Evolutionary conservation across 345 rosid genomes (phyloP), one percentile per base, ranked within the genome.

Genomic region (Aquilaria yunnanensis): DNA sequence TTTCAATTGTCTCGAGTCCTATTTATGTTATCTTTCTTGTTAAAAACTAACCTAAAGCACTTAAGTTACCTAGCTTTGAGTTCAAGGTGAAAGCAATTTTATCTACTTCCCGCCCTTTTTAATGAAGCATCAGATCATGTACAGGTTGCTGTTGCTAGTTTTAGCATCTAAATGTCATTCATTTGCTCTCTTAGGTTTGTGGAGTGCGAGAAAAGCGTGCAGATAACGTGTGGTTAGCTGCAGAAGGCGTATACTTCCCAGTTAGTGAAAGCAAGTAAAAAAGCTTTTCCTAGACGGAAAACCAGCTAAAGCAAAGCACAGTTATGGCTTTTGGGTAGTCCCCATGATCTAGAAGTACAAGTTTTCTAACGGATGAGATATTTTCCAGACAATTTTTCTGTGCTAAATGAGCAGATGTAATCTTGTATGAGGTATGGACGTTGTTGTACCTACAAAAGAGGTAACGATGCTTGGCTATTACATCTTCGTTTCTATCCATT

Each of bases 161-260:
- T 37, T 37, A 37, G 7, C 16, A 33, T 47, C 9, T 50, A 31
- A 6, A 61, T 30, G n/a, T 33, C 67, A 46, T 62, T 33, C 64
- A 2, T 59, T 31, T 55, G 12, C 31, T 62, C 62, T 8, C 60
- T n/a, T 49, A 95, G 99, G 99, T 91, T 11, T 95, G 99, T 32
- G 96, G 90, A 29, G 53, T 95, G 54, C 64, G 86, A 32, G 98
- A 95, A 73, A 95, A 95, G 81, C 82, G 84, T 8, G 80, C 92
- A 0, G 98, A 90, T 75, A 94, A 88, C 14, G 65, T 94, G 46
- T 94, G 99, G 99, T 71, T 94, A 78, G 99, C 97, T 47, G 93
- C 97, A 9, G 99, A 94, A 77, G 99, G 99, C 11, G 90, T 85
- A 10, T 94, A 94, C 79, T 91, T 94, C 67, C 99, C 97, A 0